Evolutionary conservation across 495 filamentous ascomycete genomes (phyloP).

Genomic region (Trichoderma parareesei): DNA sequence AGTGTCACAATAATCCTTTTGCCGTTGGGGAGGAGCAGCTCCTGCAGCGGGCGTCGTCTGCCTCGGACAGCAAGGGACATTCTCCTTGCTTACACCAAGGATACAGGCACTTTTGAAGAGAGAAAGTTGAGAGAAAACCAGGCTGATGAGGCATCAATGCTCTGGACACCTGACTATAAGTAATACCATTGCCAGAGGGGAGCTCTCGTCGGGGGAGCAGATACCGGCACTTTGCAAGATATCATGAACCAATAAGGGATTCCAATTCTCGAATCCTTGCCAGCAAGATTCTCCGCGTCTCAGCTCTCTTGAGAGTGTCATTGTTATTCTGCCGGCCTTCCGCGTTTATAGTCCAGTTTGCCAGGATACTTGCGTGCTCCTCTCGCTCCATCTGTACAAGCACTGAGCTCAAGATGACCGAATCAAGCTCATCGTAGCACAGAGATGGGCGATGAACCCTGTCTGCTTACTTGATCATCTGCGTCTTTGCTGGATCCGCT

Average conservation of each 20-base stretch:
- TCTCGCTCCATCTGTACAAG: too few species aligned
- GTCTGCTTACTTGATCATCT: not conserved
- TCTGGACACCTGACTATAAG: not conserved
- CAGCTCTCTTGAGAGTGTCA: not conserved
- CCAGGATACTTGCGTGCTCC: too few species aligned
- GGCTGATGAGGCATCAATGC: not conserved
- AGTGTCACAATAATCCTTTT: slow-evolving; percentile 44
- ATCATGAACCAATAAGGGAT: too few species aligned
- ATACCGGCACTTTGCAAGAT: too few species aligned
- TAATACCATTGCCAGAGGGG: not conserved
- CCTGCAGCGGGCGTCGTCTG: slow-evolving; percentile 29
- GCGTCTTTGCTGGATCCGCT: not conserved
- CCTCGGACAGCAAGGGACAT: not conserved
- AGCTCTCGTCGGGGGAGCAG: too few species aligned
- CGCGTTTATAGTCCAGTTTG: too few species aligned
- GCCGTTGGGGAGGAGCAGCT: slow-evolving; percentile 47
- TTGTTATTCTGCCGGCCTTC: too few species aligned
- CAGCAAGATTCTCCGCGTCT: not conserved
- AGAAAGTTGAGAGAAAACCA: not conserved
- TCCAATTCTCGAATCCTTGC: too few species aligned
- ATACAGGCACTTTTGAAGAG: not conserved
- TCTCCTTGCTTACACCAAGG: not conserved
- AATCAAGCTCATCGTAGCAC: not conserved
- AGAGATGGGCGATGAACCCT: not conserved
- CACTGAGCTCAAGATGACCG: not conserved